Base-by-base conservation (phyloP, 140 eudicot species). In the Anethum foeniculum region DNA sequence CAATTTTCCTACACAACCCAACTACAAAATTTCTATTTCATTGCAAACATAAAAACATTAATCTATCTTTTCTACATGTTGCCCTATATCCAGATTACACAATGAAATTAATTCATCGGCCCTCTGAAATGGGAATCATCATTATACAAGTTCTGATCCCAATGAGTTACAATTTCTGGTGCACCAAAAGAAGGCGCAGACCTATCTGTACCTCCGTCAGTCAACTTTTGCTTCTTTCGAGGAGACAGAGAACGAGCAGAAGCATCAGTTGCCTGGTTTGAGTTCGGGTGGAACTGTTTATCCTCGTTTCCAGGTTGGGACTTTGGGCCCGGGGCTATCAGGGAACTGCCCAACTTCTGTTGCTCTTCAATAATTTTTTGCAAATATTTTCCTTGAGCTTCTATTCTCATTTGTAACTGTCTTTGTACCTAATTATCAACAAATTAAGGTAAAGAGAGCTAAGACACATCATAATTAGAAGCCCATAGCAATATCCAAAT, bases 371-470 rank as follows among this genome's bases (percentile, higher is more conserved):
- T 79, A 23, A 79, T 79, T 34, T 79, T 79, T 36, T 79, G 81
- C 81, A 79, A 43, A 72, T 79, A 79, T 30, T 64, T 79, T 43
- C 75, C 81, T 30, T 79, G 81, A 12, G 81, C 75, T 79, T 79
- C 81, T 41, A 79, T 79, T 79, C 81, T 41, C 81, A 79, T 79
- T 27, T 79, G 81, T 18, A 79, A 43, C 43, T 79, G 81, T 79
- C 81, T 79, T 79, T 79, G 81, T 10, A 79, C 81, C 81, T 79
- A 25, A 32, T 13, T 32, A 68, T 32, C 41, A 68, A 15, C 44
- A 16, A 30, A 68, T 14, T 32, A 28, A 28, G 44, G 11, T 34
- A 7, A 68, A 68, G 23, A 28, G 39, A 13, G 10, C 2, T 0
- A 28, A 67, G 23, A 28, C 23, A 68, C n/a, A n/a, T n/a, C n/a